Percentiles rank a stretch among this genome's conserved stretches.
These are phyloP conservation scores for Cetradonia linearis DNA, from an alignment of 495 filamentous ascomycete genomes.

Conservation along the genomic window DNA sequence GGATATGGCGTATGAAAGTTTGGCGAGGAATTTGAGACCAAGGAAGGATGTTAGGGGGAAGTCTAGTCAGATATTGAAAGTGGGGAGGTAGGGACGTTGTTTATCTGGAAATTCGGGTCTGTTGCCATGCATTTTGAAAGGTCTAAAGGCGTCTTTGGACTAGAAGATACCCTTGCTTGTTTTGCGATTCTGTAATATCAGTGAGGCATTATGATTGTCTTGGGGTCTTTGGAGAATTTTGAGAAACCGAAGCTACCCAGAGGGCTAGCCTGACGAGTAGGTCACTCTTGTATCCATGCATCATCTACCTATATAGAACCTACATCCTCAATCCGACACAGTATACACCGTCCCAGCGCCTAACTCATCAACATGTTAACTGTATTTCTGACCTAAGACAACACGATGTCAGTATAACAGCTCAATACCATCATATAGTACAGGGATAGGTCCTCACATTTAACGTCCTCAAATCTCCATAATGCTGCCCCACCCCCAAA, in stretches of 20 bases:
- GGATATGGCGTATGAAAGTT: conserved; percentile 37
- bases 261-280: too few species aligned
- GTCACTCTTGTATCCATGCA: too few species aligned
- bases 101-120: neutral
- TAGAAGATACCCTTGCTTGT: conserved; percentile 5
- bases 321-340: too few species aligned
- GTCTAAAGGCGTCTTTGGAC: neutral
- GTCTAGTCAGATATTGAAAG: conserved; percentile 3
- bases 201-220: too few species aligned
- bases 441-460: conserved; percentile 51
- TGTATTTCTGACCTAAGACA: too few species aligned
- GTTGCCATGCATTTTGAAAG: neutral
- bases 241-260: too few species aligned
- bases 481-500: conserved; percentile 91
- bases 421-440: neutral
- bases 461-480: conserved; percentile 85
- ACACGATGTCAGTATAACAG: neutral
- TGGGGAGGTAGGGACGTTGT: neutral
- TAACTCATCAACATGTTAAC: too few species aligned
- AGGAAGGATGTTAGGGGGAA: conserved; percentile 25
- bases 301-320: too few species aligned
- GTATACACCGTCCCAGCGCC: too few species aligned
- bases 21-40: conserved; percentile 33
- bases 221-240: too few species aligned
- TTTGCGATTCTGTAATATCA: neutral